Evolutionary conservation across 2,329 filamentous ascomycete species (phyloP).

Genomic region (Claviceps digitariae): DNA sequence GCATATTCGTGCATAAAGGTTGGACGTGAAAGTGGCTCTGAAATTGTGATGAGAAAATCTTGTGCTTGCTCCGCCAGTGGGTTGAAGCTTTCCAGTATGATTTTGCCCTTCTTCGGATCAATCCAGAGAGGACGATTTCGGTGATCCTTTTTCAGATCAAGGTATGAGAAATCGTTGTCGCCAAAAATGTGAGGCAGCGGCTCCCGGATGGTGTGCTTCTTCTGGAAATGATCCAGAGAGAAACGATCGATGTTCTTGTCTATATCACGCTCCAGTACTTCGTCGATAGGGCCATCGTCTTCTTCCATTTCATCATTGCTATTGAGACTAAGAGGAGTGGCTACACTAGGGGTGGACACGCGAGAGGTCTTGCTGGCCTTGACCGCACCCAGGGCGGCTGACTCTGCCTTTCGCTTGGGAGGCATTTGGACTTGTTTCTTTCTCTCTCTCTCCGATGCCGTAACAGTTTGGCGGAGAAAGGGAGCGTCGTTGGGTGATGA

Average conservation of each 20-base stretch:
- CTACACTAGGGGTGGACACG: slow-evolving; percentile 46
- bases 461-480: slow-evolving; percentile 2
- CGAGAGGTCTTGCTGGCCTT: slow-evolving; percentile 45
- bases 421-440: slow-evolving; percentile 37
- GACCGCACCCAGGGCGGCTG: slow-evolving; percentile 30
- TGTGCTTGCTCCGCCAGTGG: slow-evolving; percentile 76
- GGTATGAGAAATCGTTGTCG: slow-evolving; percentile 61
- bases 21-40: slow-evolving; percentile 82
- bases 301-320: slow-evolving; percentile 37
- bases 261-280: slow-evolving; percentile 38
- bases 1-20: slow-evolving; percentile 88
- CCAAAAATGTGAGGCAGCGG: slow-evolving; percentile 33
- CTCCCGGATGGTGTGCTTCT: slow-evolving; percentile 28
- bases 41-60: slow-evolving; percentile 90
- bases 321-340: slow-evolving; percentile 44
- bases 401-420: slow-evolving; percentile 53
- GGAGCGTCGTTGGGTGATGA: not conserved
- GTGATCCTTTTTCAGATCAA: slow-evolving; percentile 77
- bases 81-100: slow-evolving; percentile 90
- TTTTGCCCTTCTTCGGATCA: slow-evolving; percentile 70
- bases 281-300: slow-evolving; percentile 36
- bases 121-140: slow-evolving; percentile 88
- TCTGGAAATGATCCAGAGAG: slow-evolving; percentile 38
- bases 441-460: slow-evolving; percentile 9
- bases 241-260: slow-evolving; percentile 48